Base-by-base conservation (phyloP, 306 rosid genomes). In the Vachellia collinsii region DNA sequence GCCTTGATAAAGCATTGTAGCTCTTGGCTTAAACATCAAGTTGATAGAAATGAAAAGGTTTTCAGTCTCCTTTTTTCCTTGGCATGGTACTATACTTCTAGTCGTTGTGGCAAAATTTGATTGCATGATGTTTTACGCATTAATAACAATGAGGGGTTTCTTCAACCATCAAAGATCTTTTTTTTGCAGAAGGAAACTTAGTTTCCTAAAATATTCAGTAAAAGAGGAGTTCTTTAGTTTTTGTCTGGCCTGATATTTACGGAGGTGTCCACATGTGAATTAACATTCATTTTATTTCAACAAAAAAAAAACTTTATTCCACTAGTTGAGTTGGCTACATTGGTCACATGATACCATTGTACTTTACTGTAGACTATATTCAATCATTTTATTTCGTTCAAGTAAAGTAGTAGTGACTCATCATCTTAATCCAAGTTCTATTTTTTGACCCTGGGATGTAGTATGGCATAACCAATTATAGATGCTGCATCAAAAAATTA, bases 21-120 rank as follows among this genome's bases (percentile, higher is more conserved):
- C 82, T 69, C 7, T 53, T 41, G 3, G 34, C 82, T 74, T 44
- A 41, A 50, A 22, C 19, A 39, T 77, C 17, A 20, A 20, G 58
- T 51, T 39, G 65, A 7, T 37, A 1, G 34, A 79, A 79, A 43
- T 25, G 43, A 56, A 20, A 56, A 20, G 12, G 13, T 47, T 79
- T 23, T 64, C 5, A 3, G 43, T 7, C 50, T n/a, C 29, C 38
- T n/a, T 20, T 20, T 11, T 72, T 61, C 23, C 4, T 51, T 12
- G 37, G 71, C 13, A 71, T 46, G 29, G 13, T 61, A 47, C 61
- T 71, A 17, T 59, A 14, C 66, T 25, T 59, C 38, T 59, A 59
- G 42, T 38, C 5, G 4, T 65, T 36, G 4, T 65, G 46, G 23
- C 38, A 65, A 36, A 37, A 14, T 65, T 37, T 13, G 23, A 37